Base-by-base conservation (phyloP, 2,329 filamentous ascomycete genomes). In the Aspergillus glaucus region DNA sequence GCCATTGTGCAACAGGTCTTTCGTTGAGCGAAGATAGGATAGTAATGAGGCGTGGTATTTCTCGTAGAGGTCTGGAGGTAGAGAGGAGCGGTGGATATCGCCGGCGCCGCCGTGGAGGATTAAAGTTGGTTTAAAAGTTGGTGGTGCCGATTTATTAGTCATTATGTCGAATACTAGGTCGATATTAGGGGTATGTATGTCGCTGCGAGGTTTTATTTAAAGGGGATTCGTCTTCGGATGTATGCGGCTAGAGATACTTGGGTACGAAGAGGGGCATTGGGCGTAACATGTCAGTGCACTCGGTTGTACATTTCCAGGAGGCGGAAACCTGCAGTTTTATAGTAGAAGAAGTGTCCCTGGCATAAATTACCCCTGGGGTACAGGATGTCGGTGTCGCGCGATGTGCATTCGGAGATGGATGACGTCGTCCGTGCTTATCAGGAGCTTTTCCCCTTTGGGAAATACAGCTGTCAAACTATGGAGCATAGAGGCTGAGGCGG, bases 71-170 rank as follows among this genome's bases (percentile, higher is more conserved):
- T 78, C 72, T 0, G 78, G 77, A 3, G 82, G 74, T 37, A 86
- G 76, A 49, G 76, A 81, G 6, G 74, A 65, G 3, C 79, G 83
- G 22, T 75, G 75, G 56, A 88, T 83, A 61, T 85, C 84, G 43
- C 86, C 86, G 2, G 86, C 86, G 30, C 86, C 86, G 61, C 86
- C 86, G 60, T 88, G 85, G 60, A 88, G 80, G 61, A 87, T 84
- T 28, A 87, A 64, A 8, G 82, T 76, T 3, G 84, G 83, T 59
- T 65, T 68, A 55, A 72, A 73, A 6, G 44, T 53, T 3, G 50
- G 44, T 30, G 48, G 12, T 14, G 15, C 17, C 30, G 49, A 22
- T 12, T 15, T 40, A 19, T 12, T 40, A 21, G n/a, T 10, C n/a
- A 17, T 40, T 46, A 45, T 55, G 46, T 46, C 41, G 44, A 14